Conservation (phyloP, 371 early-diverging fungal genomes). For the Apophysomyces ossiformis region DNA sequence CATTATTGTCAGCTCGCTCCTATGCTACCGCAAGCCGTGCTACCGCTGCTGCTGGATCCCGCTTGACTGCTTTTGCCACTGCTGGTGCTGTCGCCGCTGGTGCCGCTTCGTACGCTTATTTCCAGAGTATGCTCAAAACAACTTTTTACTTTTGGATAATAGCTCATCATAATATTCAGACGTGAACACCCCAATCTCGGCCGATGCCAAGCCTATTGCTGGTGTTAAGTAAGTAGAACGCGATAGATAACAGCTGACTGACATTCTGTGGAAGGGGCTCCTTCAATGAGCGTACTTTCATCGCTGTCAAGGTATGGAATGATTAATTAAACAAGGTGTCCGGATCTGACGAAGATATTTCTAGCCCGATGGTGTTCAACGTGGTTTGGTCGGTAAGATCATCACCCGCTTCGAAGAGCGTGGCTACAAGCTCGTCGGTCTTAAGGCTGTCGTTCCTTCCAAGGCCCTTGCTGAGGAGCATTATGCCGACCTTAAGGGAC, state of each 20-base stretch:
- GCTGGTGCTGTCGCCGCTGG: slow-evolving; percentile 57
- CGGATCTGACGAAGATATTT: neutral
- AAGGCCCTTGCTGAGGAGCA: slow-evolving; percentile 82
- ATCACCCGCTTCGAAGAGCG: slow-evolving; percentile 83
- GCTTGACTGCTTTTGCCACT: slow-evolving; percentile 44
- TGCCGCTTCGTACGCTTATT: slow-evolving; percentile 53
- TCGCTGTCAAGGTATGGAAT: slow-evolving; percentile 66
- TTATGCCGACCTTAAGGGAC: slow-evolving; percentile 84
- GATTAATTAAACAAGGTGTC: neutral
- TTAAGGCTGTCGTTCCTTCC: slow-evolving; percentile 62
- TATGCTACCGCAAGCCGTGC: slow-evolving; percentile 57
- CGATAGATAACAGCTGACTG: neutral
- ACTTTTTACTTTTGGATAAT: neutral
- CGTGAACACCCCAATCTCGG: slow-evolving; percentile 38
- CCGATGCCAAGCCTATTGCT: slow-evolving; percentile 63
- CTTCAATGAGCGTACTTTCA: slow-evolving; percentile 80
- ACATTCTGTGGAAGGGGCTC: slow-evolving; percentile 46
- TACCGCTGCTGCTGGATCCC: slow-evolving; percentile 39
- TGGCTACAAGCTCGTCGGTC: slow-evolving; percentile 70
- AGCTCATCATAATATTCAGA: slow-evolving; percentile 17
- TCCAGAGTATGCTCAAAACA: slow-evolving; percentile 33
- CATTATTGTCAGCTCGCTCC: slow-evolving; percentile 38
- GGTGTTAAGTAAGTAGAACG: slow-evolving; percentile 60
- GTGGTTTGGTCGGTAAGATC: slow-evolving; percentile 86
- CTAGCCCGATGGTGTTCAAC: slow-evolving; percentile 76